Conservation (phyloP, 768 basidiomycete species). For the Lactarius vividus region DNA sequence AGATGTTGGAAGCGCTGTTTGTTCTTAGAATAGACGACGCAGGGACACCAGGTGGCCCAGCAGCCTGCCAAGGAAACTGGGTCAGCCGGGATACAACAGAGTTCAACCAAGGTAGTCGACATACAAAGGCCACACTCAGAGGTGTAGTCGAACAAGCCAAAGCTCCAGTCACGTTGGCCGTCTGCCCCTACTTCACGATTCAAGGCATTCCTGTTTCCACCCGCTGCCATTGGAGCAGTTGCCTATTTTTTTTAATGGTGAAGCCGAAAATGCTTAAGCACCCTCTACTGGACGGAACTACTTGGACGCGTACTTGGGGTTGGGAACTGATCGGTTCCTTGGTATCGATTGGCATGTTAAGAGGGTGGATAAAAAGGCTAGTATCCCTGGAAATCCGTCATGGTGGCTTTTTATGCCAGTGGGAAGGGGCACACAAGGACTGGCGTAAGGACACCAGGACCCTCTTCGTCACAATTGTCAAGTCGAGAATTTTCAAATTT, state of each 20-base stretch:
- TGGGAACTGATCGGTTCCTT: not conserved
- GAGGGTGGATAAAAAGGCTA: not conserved
- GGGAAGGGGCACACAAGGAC: not conserved
- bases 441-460: not conserved
- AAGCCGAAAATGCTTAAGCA: not conserved
- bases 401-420: not conserved
- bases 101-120: slow-evolving; percentile 15
- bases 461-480: not conserved
- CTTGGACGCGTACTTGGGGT: not conserved
- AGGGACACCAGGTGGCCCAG: slow-evolving; percentile 42
- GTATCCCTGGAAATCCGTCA: not conserved
- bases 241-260: not conserved
- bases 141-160: slow-evolving; percentile 32
- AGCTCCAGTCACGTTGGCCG: slow-evolving; percentile 38
- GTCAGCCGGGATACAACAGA: slow-evolving; percentile 22
- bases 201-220: slow-evolving; percentile 29
- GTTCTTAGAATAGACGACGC: slow-evolving; percentile 41
- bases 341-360: not conserved
- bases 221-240: slow-evolving; percentile 9
- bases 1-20: slow-evolving; percentile 42
- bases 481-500: not conserved
- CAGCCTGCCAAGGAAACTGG: slow-evolving; percentile 31
- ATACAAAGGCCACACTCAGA: slow-evolving; percentile 31
- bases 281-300: not conserved
- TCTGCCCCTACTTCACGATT: slow-evolving; percentile 29